Evolutionary conservation across 441 rosid genomes (phyloP), one percentile per base, ranked within the genome.

Genomic region (Erodium moschatum): DNA sequence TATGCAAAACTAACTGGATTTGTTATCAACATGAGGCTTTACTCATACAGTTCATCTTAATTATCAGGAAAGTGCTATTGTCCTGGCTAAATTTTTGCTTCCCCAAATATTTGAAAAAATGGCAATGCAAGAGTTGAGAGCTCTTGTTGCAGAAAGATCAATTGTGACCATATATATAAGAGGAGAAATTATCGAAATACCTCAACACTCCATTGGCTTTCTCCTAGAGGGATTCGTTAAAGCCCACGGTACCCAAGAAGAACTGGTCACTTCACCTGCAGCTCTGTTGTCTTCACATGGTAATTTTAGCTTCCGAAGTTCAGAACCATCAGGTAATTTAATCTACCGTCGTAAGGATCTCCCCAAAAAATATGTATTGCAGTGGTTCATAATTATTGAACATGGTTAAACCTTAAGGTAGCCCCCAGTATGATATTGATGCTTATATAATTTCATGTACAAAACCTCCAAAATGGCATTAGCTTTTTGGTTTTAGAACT

Each of bases 61-160:
- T 27, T 72, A 66, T 67, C 84, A 93, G 97, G 97, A 93, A 87
- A 91, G 96, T 80, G 85, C 96, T 19, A 81, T 88, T 64, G 63
- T 79, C 66, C 89, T 93, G 72, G 84, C 87, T 38, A 91, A 87
- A 80, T 79, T 89, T 61, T 76, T 93, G 78, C 85, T 85, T 83
- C 98, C 98, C 73, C 96, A 83, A 78, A 75, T 84, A 76, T 93
- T 93, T 76, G 97, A 93, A 75, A 86, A 84, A 69, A 73, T 91
- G 81, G 69, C 86, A 42, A 72, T 87, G 96, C 93, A 84, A 75
- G 97, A 91, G 67, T 63, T 88, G 74, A 86, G 98, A 81, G 85
- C 85, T 29, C 85, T 89, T 73, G 85, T 86, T 18, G 82, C 87
- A 5, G 88, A 87, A 78, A 83, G 87, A 76, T 89, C 97, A 42